These are phyloP conservation scores for Boletus austroedulis DNA, from an alignment of 1,284 basidiomycete genomes.

Conservation along the genomic window DNA sequence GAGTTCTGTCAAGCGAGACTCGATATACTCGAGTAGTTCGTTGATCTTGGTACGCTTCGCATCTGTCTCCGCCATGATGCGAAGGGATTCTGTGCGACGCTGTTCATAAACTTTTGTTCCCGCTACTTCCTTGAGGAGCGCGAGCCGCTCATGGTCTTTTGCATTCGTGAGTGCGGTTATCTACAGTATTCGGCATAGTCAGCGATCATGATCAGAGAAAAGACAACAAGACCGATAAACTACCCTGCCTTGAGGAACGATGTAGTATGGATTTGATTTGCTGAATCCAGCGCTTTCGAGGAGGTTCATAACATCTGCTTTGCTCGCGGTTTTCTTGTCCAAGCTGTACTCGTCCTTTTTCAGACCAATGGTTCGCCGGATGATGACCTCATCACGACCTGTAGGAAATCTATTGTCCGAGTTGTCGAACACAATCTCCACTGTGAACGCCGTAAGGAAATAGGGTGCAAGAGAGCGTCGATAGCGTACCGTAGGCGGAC, in stretches of 20 bases:
- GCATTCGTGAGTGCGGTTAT: constrained; percentile 98
- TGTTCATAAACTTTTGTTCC: constrained; percentile 99
- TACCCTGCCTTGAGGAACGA: constrained; percentile 95
- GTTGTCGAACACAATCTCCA: constrained; percentile 88
- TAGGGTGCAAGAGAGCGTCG: neutral
- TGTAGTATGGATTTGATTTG: constrained; percentile 97
- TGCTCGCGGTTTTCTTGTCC: constrained; percentile 93
- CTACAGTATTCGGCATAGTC: constrained; percentile 39
- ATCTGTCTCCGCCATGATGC: constrained; percentile 96
- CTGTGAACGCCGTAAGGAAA: constrained; percentile 35
- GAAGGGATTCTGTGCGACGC: constrained; percentile 85
- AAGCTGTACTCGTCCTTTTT: constrained; percentile 99
- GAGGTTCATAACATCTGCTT: constrained; percentile 96
- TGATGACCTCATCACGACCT: constrained; percentile 78
- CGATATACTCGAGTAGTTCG: constrained; percentile 89
- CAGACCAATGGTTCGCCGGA: constrained; percentile 91
- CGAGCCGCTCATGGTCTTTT: constrained; percentile 92
- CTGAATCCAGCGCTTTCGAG: constrained; percentile 96
- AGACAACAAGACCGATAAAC: constrained; percentile 32
- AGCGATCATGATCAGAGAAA: neutral
- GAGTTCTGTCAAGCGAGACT: constrained; percentile 84
- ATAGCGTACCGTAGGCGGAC: constrained; percentile 80
- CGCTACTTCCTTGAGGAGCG: constrained; percentile 95
- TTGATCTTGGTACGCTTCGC: constrained; percentile 89
- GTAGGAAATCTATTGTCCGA: constrained; percentile 90